Evolutionary conservation across 2,329 filamentous ascomycete genomes (phyloP).

Genomic region (Alternaria sp.): DNA sequence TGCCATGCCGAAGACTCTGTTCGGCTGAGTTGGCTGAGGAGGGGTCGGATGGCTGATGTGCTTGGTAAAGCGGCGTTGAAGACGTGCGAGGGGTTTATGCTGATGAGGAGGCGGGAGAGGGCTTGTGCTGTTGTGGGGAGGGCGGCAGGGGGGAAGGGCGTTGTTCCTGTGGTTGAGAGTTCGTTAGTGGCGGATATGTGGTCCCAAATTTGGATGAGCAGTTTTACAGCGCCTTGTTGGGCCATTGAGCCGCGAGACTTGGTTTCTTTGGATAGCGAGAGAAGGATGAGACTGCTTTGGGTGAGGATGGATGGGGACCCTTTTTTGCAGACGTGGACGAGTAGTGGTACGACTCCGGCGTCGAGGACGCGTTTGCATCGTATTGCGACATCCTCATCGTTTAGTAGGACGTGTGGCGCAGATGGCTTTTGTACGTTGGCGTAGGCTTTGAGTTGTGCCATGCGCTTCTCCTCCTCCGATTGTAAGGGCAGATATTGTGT

Average conservation of each 20-base stretch:
- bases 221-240: constrained; percentile 90
- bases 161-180: constrained; percentile 53
- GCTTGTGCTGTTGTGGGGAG: constrained; percentile 75
- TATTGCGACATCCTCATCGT: constrained; percentile 76
- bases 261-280: constrained; percentile 77
- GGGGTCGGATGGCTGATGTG: constrained; percentile 81
- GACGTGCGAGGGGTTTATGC: constrained; percentile 81
- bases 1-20: constrained; percentile 70
- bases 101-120: constrained; percentile 84
- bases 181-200: constrained; percentile 59
- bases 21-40: constrained; percentile 75
- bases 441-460: constrained; percentile 91
- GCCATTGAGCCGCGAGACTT: constrained; percentile 80
- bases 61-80: constrained; percentile 79
- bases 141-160: constrained; percentile 37
- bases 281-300: constrained; percentile 78
- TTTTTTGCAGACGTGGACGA: constrained; percentile 78
- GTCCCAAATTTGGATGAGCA: constrained; percentile 76
- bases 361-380: constrained; percentile 83
- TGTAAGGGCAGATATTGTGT: constrained; percentile 79
- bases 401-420: constrained; percentile 72
- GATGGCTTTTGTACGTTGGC: constrained; percentile 78
- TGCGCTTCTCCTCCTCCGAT: constrained; percentile 90
- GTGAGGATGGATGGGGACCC: constrained; percentile 74
- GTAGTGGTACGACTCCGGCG: constrained; percentile 76